Base-by-base conservation (phyloP, 441 rosid species). In the Syzygium syzygioides region DNA sequence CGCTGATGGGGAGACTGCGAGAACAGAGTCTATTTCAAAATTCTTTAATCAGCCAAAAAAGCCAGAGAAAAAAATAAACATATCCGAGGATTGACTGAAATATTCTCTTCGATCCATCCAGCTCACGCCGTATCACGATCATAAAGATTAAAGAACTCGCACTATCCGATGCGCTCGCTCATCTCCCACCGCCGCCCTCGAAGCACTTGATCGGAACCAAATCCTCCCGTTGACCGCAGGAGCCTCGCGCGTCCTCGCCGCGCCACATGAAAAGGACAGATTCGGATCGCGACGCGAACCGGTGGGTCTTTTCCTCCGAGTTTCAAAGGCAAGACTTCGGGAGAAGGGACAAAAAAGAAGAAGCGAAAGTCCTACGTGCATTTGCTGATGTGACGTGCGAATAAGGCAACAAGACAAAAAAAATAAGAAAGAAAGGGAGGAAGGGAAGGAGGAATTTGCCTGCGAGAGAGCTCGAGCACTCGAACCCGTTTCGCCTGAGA, bases 401-500 rank as follows among this genome's bases (percentile, higher is more conserved):
- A n/a, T 6, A 55, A 76, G 32, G 85, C 55, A 76, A 54, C 11
- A 32, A 12, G n/a, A 87, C 19, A 4, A 30, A 17, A 79, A 80
- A 4, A 45, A 37, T 4, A 45, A 30, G 14, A 41, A 23, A 14
- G 6, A 13, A 25, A 56, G n/a, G 9, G 8, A 66, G 2, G 34
- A n/a, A 17, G 28, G 48, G 19, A 32, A 17, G 8, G 19, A 7
- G 30, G 57, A 23, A 32, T 5, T 53, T 45, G 55, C 90, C 99
- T 95, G 96, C 99, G 99, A 88, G 99, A 97, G 88, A 97, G 99
- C 94, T 97, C 98, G 87, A 97, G 96, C 14, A 97, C 98, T 57
- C 99, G 99, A 89, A 93, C 97, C 92, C 99, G 94, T 88, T 95
- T 96, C 54, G 99, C 95, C 93, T 94, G 98, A 91, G 98, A 96